These are phyloP conservation scores for Vitis amurensis DNA, from an alignment of 164 flowering plant genomes.

Conservation along the genomic window DNA sequence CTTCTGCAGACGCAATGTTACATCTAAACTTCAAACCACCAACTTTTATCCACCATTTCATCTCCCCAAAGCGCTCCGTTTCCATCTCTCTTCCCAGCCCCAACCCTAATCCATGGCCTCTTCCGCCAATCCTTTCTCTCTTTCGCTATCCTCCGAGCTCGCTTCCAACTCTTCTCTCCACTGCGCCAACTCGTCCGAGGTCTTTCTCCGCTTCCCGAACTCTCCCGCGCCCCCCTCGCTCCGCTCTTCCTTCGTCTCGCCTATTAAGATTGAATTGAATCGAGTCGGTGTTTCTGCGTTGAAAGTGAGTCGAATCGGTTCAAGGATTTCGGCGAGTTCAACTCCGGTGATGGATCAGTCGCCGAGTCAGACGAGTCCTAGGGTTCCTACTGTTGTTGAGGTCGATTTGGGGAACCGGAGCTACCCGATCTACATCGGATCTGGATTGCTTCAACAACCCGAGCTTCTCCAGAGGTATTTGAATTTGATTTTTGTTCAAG, in stretches of 20 bases:
- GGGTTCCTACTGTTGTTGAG: conserved; percentile 65
- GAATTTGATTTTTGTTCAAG: neutral
- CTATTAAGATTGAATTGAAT: conserved; percentile 12
- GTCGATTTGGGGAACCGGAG: conserved; percentile 90
- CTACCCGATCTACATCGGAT: conserved; percentile 94
- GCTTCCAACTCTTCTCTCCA: conserved; percentile 5
- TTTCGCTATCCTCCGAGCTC: conserved; percentile 21
- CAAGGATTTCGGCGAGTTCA: conserved; percentile 41
- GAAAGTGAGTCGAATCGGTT: conserved; percentile 10
- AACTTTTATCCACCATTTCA: conserved; percentile 1
- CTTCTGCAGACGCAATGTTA: too few species aligned
- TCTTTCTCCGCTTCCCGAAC: conserved; percentile 11
- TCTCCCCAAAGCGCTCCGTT: neutral
- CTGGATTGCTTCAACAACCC: conserved; percentile 79
- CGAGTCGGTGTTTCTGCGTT: conserved; percentile 6
- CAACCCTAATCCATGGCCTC: conserved; percentile 25
- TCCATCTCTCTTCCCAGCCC: conserved; percentile 6
- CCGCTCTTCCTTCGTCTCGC: conserved; percentile 10
- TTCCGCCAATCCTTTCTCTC: conserved; percentile 26
- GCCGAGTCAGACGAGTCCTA: conserved; percentile 24
- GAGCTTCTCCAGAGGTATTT: conserved; percentile 83
- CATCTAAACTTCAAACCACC: conserved; percentile 2
- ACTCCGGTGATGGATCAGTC: conserved; percentile 58
- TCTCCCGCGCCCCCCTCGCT: conserved; percentile 6
- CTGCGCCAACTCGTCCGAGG: conserved; percentile 3